Evolutionary conservation across 345 rosid genomes (phyloP).

Genomic region (Rubroshorea leprosula): DNA sequence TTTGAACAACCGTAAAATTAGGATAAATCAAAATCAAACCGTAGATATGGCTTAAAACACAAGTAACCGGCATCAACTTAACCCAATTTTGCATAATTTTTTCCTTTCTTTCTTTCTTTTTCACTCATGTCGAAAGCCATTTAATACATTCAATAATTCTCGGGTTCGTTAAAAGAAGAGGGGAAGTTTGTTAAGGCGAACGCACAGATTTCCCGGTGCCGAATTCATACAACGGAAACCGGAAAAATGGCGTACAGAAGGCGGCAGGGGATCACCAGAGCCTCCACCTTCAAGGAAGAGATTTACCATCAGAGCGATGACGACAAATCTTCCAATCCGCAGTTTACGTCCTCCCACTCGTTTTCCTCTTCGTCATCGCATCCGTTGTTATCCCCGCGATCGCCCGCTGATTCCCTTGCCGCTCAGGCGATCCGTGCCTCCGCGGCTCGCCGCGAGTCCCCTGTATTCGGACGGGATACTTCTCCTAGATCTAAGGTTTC

Average conservation of each 20-base stretch:
- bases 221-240: background rate
- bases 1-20: too few species aligned
- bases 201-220: background rate
- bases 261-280: conserved; percentile 69
- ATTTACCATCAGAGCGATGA: conserved; percentile 27
- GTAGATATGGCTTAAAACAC: too few species aligned
- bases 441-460: conserved; percentile 39
- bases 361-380: conserved; percentile 38
- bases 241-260: conserved; percentile 83
- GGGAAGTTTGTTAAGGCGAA: conserved; percentile 12
- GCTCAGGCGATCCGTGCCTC: conserved; percentile 91
- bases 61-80: too few species aligned
- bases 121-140: too few species aligned
- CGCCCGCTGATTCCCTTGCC: conserved; percentile 38
- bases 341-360: conserved; percentile 25
- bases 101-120: too few species aligned
- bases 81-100: too few species aligned
- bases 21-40: too few species aligned
- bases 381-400: background rate
- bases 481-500: conserved; percentile 51
- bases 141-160: background rate
- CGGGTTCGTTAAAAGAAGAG: conserved; percentile 15
- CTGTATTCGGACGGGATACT: conserved; percentile 24
- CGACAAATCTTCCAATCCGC: conserved; percentile 24
- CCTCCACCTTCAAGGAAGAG: conserved; percentile 85